These are phyloP conservation scores for Ophiostoma perfectum DNA, from an alignment of 2,329 filamentous ascomycete species.

Conservation along the genomic window DNA sequence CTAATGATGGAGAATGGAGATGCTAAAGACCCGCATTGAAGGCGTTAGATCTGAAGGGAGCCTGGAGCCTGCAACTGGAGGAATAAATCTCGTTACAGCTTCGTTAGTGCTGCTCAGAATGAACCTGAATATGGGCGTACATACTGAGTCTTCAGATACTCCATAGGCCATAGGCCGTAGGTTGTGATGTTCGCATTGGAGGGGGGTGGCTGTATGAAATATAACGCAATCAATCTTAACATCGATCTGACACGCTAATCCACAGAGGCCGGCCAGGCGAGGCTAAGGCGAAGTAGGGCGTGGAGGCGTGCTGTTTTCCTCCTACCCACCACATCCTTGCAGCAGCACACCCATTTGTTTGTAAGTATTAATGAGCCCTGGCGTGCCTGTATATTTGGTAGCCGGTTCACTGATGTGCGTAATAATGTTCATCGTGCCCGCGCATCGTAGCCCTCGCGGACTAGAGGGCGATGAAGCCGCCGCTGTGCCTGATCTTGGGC, in stretches of 20 bases:
- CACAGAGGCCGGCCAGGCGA: neutral
- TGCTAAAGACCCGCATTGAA: slow-evolving; percentile 9
- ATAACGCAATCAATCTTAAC: neutral
- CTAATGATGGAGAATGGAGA: neutral
- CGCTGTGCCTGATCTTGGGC: neutral
- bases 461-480: neutral
- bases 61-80: slow-evolving; percentile 1
- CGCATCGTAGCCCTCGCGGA: neutral
- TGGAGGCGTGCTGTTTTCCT: neutral
- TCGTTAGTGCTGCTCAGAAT: neutral
- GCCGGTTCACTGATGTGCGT: neutral
- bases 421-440: neutral
- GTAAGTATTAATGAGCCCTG: no score
- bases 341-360: neutral
- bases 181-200: neutral
- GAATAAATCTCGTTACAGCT: neutral
- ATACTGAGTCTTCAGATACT: neutral
- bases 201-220: slow-evolving; percentile 6
- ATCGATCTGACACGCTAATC: neutral
- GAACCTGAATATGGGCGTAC: neutral
- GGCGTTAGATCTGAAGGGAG: slow-evolving; percentile 5
- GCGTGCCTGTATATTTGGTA: no score
- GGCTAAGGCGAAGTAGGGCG: neutral
- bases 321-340: neutral
- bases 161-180: neutral